A percentile compares a stretch with the other conserved stretches of the same genome.
Evolutionary conservation across 1,284 basidiomycete genomes (phyloP).

Genomic region (Agroathelia rolfsii): DNA sequence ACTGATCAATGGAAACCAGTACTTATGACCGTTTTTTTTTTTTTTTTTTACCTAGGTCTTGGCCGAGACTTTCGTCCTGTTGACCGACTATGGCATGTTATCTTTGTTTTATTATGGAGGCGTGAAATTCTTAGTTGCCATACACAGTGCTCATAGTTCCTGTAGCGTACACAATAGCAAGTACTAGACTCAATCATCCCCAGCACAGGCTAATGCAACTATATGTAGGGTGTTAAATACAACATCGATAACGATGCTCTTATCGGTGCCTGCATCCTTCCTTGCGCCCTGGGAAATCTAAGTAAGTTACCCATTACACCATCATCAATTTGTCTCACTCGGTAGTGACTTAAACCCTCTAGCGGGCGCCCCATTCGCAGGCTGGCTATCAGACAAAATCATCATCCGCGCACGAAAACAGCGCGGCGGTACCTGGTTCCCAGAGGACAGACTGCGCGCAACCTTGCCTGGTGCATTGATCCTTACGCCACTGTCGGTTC

Average conservation of each 20-base stretch:
- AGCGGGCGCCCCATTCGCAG: slow-evolving; percentile 12
- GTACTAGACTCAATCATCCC: neutral
- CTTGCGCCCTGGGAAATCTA: slow-evolving; percentile 8
- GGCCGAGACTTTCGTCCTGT: neutral
- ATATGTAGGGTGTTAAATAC: slow-evolving; percentile 10
- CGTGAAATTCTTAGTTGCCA: no score
- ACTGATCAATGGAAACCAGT: no score
- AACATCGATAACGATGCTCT: slow-evolving; percentile 6
- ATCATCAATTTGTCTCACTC: no score
- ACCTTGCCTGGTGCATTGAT: slow-evolving; percentile 12
- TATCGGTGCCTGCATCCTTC: slow-evolving; percentile 10
- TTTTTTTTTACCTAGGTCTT: neutral
- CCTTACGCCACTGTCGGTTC: slow-evolving; percentile 15
- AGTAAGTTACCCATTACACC: slow-evolving; percentile 3
- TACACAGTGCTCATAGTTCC: slow-evolving; percentile 6
- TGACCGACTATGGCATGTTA: slow-evolving; percentile 4
- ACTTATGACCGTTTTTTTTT: neutral
- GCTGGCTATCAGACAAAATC: slow-evolving; percentile 15
- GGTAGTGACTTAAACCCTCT: neutral
- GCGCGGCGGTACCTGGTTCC: slow-evolving; percentile 15
- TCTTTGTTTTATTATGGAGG: neutral
- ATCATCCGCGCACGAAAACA: slow-evolving; percentile 11
- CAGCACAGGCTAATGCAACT: slow-evolving; percentile 2
- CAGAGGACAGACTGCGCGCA: slow-evolving; percentile 17
- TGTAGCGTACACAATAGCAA: slow-evolving; percentile 6